Evolutionary conservation across 208 protist species (phyloP), one percentile per base, ranked within the genome.

Genomic region (Leishmania mexicana): DNA sequence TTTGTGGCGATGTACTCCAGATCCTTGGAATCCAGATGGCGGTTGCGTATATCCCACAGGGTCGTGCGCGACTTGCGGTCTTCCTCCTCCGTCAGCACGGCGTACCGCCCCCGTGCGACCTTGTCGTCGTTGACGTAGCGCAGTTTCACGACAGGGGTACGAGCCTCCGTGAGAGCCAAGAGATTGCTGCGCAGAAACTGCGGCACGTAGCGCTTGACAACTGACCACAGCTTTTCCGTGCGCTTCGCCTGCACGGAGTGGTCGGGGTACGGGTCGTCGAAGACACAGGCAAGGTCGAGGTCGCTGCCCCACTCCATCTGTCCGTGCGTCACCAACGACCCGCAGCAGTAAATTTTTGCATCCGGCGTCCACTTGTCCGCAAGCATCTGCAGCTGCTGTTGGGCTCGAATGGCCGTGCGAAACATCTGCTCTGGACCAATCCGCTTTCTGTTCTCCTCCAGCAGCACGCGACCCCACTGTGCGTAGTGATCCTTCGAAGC

Each of bases 221-320:
- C 95, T 40, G 88, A 93, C 92, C 93, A 97, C 45, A 97, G 87
- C 81, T 96, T 96, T 35, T 97, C 95, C 57, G 89, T 93, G 13
- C 93, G 93, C 81, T 96, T 96, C 21, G 92, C 88, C 73, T 97
- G 95, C 31, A 96, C 86, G 19, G 89, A 85, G 78, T 96, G 93
- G 10, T 87, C 87, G 5, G 93, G 93, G 85, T 96, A 96, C 28
- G 93, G 93, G 77, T 97, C 95, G 78, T 97, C 93, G 83, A 97
- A 96, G 78, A 97, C 88, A 81, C 93, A 96, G 40, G 93, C 93
- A n/a, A 97, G 88, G 83, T 97, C 95, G 2, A 97, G 80, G 76
- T 97, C 95, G 70, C 92, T 96, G n/a, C 93, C 93, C 93, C 93
- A 96, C 83, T 97, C 95, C 93, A 97, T 96, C 87, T 96, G 92